Evolutionary conservation across 2,329 filamentous ascomycete species (phyloP), one percentile per base, ranked within the genome.

Genomic region (Fusarium hainanense): DNA sequence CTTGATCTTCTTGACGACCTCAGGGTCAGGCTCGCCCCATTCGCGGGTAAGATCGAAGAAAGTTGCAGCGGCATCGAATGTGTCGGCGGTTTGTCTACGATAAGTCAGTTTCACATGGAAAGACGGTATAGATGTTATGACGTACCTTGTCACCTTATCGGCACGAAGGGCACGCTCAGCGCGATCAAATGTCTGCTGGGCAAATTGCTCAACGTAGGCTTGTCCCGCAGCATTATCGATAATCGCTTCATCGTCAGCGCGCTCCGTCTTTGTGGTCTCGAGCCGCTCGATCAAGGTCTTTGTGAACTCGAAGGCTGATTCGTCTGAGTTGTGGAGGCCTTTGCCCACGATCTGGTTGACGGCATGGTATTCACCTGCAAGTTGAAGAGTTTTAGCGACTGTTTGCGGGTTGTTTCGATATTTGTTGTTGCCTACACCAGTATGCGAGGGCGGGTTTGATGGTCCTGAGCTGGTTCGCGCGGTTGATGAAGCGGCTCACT

Each of bases 181-280:
- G 68, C 93, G 89, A 49, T 91, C 88, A 69, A 99, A 94, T 0
- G 94, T 94, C 75, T 97, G 92, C 69, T 95, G 85, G 1, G 92
- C 95, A 79, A 99, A 99, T 78, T 97, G 92, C 80, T 98, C 94
- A 49, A 98, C 91, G 75, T 97, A 97, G 56, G 93, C 94, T 80
- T 94, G 93, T 2, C 93, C 95, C 6, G 92, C 93, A 3, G 90
- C 83, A 74, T 98, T 94, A 79, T 98, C 95, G 8, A 88, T 85
- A 56, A 98, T 90, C 18, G 94, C 92, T 77, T 97, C 93, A 75
- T 98, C 93, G 49, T 88, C 85, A 12, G 89, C 85, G 75, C 95
- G 89, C 60, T 92, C 88, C 13, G 83, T 83, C 76, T 82, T 82
- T 46, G 79, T 81, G 6, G 74, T 54, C 81, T 99, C 96, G 72